Base-by-base conservation (phyloP, 2,329 filamentous ascomycete species). In the Fusarium napiforme region DNA sequence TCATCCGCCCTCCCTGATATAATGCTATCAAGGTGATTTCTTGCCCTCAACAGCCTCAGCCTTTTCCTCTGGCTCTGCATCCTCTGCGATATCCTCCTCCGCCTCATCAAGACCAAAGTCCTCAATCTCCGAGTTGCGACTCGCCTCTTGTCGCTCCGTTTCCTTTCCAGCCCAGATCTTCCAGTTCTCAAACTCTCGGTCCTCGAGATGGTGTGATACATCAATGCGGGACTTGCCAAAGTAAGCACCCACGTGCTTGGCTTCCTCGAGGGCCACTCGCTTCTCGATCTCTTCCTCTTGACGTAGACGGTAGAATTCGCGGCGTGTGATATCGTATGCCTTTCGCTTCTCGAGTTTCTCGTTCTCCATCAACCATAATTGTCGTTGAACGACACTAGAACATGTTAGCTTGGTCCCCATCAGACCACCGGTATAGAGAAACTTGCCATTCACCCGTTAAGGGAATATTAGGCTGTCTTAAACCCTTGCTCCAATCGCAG, bases 251-350 rank as follows among this genome's bases (percentile, higher is more conserved):
- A 93, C 92, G 77, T 93, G 89, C 72, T 91, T 86, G 34, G 96
- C 96, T 83, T 99, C 96, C 84, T 99, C 96, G 56, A 90, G 87
- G 12, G 96, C 93, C 67, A 99, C 88, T 76, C 95, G 91, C 75
- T 90, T 88, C 84, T 96, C 91, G 53, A 97, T 89, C 74, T 98
- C 95, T 77, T 97, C 91, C 67, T 90, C 87, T 77, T 97, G 92
- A 67, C 96, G 92, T 72, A 96, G 84, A 50, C 88, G 86, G 85
- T 99, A 99, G 84, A 98, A 97, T 82, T 99, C 96, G 74, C 92
- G 92, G 67, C 96, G 93, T 12, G 93, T 95, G 62, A 87, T 85
- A 83, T 98, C 96, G 85, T 99, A 99, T 37, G 96, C 95, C 75
- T 89, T 82, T 45, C 87, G 85, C 80, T 89, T 89, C 56, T 86